These are phyloP conservation scores for Xylariaceae sp. DNA, from an alignment of 2,329 filamentous ascomycete species.

Conservation along the genomic window DNA sequence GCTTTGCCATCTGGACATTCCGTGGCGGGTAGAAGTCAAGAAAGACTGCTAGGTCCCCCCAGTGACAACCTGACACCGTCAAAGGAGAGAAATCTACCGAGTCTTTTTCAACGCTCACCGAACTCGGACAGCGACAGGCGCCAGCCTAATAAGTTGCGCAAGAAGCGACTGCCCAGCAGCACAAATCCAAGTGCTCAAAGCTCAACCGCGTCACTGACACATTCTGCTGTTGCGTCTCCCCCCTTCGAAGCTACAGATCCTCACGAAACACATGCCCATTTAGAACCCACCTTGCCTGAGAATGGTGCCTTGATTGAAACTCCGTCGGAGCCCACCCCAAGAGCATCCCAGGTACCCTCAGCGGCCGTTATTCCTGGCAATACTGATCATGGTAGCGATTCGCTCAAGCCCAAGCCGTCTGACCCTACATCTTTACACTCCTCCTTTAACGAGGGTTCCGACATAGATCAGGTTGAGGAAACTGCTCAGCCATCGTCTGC, in stretches of 20 bases:
- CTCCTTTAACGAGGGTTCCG: constrained; percentile 79
- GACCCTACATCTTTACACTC: constrained; percentile 80
- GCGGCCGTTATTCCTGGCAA: constrained; percentile 50
- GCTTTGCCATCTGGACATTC: constrained; percentile 40
- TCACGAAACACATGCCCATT: constrained; percentile 44
- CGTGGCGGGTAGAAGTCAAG: constrained; percentile 54
- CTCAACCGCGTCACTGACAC: constrained; percentile 75
- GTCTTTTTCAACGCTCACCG: constrained; percentile 73
- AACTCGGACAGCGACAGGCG: constrained; percentile 67
- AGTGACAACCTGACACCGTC: constrained; percentile 59
- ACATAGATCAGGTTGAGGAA: constrained; percentile 76
- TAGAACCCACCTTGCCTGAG: constrained; percentile 34
- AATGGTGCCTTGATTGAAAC: constrained; percentile 34
- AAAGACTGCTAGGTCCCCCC: constrained; percentile 51
- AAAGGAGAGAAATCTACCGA: constrained; percentile 71
- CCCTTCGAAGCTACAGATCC: constrained; percentile 53
- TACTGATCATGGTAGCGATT: constrained; percentile 49
- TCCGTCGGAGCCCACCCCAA: constrained; percentile 54
- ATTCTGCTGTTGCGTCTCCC: constrained; percentile 55
- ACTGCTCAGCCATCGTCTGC: constrained; percentile 23
- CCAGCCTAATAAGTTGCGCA: constrained; percentile 88
- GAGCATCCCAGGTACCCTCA: constrained; percentile 53
- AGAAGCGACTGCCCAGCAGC: constrained; percentile 79
- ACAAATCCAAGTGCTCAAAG: constrained; percentile 88
- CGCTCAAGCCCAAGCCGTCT: constrained; percentile 71